A percentile compares a stretch with the other conserved stretches of the same genome.
Evolutionary conservation across 768 basidiomycete species (phyloP).

Genomic region (Lactarius sp.): DNA sequence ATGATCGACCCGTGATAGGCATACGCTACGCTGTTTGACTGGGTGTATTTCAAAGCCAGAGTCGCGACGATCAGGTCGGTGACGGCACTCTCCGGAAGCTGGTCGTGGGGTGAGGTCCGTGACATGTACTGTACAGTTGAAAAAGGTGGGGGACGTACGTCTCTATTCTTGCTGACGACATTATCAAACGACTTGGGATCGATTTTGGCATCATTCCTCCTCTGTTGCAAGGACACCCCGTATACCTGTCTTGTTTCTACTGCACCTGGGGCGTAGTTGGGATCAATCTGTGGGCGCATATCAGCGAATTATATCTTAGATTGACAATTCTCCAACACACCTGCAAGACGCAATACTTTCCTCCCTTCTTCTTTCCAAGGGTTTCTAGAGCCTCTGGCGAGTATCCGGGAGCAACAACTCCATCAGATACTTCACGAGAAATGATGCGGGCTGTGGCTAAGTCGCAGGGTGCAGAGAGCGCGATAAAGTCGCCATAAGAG

Average conservation of each 20-base stretch:
- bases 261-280: constrained; percentile 68
- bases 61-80: constrained; percentile 97
- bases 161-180: constrained; percentile 83
- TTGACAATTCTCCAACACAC: constrained; percentile 37
- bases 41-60: constrained; percentile 95
- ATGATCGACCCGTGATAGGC: constrained; percentile 88
- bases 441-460: constrained; percentile 93
- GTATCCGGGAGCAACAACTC: constrained; percentile 95
- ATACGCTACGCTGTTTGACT: constrained; percentile 98
- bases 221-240: constrained; percentile 86
- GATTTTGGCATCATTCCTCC: constrained; percentile 86
- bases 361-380: constrained; percentile 92
- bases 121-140: background rate
- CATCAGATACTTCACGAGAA: constrained; percentile 98
- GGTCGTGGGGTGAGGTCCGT: constrained; percentile 1
- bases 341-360: constrained; percentile 97
- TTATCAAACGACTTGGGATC: constrained; percentile 76
- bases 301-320: background rate
- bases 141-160: constrained; percentile 43
- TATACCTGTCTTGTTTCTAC: constrained; percentile 95
- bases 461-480: constrained; percentile 88
- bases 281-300: constrained; percentile 65
- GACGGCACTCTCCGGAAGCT: constrained; percentile 73
- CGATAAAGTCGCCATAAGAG: constrained; percentile 98
- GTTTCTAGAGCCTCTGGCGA: constrained; percentile 82